These are phyloP conservation scores for Euptelea pleiosperma DNA, from an alignment of 164 flowering plant species.

Conservation along the genomic window DNA sequence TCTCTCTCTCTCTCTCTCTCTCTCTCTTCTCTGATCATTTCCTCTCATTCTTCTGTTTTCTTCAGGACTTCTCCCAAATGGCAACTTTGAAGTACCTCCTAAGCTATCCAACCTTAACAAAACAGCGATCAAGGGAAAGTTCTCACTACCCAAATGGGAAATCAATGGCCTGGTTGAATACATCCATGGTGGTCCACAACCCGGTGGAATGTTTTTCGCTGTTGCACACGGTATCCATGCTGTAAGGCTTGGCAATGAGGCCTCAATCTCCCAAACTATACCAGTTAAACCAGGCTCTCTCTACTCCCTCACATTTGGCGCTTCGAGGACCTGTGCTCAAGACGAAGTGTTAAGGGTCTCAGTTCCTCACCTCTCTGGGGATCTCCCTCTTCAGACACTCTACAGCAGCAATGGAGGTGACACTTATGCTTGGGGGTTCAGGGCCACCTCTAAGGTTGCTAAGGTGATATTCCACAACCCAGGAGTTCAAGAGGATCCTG, in stretches of 20 bases:
- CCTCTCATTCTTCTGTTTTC: slow-evolving; percentile 1
- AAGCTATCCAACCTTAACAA: slow-evolving; percentile 50
- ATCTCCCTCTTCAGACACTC: slow-evolving; percentile 75
- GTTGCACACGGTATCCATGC: slow-evolving; percentile 87
- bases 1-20: not conserved
- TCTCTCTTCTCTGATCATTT: not conserved
- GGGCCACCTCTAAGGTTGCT: slow-evolving; percentile 36
- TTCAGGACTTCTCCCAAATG: slow-evolving; percentile 80
- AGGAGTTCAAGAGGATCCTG: slow-evolving; percentile 88
- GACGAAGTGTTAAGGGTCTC: slow-evolving; percentile 77
- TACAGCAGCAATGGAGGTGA: slow-evolving; percentile 82
- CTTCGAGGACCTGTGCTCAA: slow-evolving; percentile 94
- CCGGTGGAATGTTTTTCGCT: slow-evolving; percentile 78
- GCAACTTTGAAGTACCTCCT: slow-evolving; percentile 79
- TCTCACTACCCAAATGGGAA: slow-evolving; percentile 77
- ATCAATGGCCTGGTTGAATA: slow-evolving; percentile 84
- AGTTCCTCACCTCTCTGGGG: slow-evolving; percentile 58
- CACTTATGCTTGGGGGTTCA: slow-evolving; percentile 72
- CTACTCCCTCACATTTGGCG: slow-evolving; percentile 82
- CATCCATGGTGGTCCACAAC: slow-evolving; percentile 85
- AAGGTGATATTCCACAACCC: slow-evolving; percentile 68
- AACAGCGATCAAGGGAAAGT: slow-evolving; percentile 54
- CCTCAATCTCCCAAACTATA: slow-evolving; percentile 70
- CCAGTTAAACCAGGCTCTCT: slow-evolving; percentile 52
- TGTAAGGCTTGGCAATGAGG: slow-evolving; percentile 90